These are phyloP conservation scores for Penicillium lagena DNA, from an alignment of 495 filamentous ascomycete genomes.

Conservation along the genomic window DNA sequence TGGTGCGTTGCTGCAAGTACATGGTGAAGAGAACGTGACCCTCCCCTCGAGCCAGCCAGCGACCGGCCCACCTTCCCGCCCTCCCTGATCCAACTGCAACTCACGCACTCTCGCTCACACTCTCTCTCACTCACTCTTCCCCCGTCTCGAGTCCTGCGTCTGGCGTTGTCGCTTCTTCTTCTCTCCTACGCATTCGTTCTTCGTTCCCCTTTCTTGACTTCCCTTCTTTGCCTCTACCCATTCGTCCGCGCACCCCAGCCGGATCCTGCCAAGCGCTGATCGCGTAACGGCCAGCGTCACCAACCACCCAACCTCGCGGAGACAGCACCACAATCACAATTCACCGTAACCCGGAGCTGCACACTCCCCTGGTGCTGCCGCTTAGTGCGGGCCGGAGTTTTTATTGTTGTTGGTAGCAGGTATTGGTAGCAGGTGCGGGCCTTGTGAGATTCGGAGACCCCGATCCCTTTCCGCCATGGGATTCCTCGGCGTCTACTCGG, in stretches of 20 bases:
- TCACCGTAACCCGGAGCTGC: slow-evolving; percentile 4
- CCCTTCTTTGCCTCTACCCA: background rate
- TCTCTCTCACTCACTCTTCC: slow-evolving; percentile 5
- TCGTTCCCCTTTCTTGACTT: slow-evolving; percentile 1
- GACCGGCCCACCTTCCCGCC: slow-evolving; percentile 22
- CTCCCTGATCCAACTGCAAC: slow-evolving; percentile 15
- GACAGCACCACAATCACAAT: slow-evolving; percentile 6
- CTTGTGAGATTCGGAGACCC: background rate
- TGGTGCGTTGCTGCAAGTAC: background rate
- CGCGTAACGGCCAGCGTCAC: slow-evolving; percentile 15
- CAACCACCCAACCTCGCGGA: slow-evolving; percentile 7
- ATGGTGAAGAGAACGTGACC: slow-evolving; percentile 23
- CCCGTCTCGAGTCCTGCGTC: background rate
- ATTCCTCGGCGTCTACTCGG: slow-evolving; percentile 88
- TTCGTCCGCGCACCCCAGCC: background rate
- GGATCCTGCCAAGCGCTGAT: slow-evolving; percentile 18
- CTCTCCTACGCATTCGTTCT: slow-evolving; percentile 4
- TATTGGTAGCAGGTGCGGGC: too few relatives aligned
- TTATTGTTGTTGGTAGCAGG: too few relatives aligned
- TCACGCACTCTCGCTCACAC: slow-evolving; percentile 1
- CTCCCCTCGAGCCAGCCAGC: slow-evolving; percentile 4
- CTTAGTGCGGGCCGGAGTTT: background rate
- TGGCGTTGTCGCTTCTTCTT: background rate
- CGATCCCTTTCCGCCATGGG: slow-evolving; percentile 41
- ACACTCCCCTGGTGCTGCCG: slow-evolving; percentile 13